phyloP scores from a whole-genome alignment of 2,329 filamentous ascomycete genomes.

The Aspergillus sp. region DNA sequence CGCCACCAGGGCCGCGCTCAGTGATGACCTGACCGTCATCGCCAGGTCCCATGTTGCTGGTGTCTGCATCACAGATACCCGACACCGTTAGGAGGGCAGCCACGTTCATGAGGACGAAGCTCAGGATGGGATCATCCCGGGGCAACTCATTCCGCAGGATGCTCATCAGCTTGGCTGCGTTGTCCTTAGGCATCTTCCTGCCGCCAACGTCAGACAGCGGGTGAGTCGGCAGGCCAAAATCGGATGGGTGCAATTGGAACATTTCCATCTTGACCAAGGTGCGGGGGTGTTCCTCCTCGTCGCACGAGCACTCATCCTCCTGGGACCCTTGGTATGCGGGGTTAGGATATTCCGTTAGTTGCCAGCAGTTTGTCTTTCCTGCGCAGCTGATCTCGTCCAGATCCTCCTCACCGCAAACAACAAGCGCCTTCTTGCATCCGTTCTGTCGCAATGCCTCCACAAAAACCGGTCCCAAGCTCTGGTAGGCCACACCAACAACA shows the following conservation, averaged over 20 bases:
- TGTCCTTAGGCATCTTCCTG: constrained; percentile 82
- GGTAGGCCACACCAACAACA: constrained; percentile 87
- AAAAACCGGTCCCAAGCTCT: constrained; percentile 84
- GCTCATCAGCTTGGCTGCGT: constrained; percentile 77
- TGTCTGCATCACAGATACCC: constrained; percentile 82
- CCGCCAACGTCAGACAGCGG: constrained; percentile 76
- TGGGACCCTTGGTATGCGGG: constrained; percentile 42
- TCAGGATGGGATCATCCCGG: constrained; percentile 78
- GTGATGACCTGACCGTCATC: constrained; percentile 79
- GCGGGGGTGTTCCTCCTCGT: constrained; percentile 43
- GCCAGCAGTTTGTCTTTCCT: constrained; percentile 86
- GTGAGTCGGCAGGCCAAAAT: constrained; percentile 81
- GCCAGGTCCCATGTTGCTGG: constrained; percentile 74
- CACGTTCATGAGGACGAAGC: constrained; percentile 94
- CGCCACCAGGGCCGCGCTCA: constrained; percentile 80
- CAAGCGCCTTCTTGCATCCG: constrained; percentile 78
- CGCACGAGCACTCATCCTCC: constrained; percentile 48
- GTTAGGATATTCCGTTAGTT: constrained; percentile 59
- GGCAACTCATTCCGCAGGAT: constrained; percentile 74
- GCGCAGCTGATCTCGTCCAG: constrained; percentile 95
- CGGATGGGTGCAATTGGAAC: constrained; percentile 76
- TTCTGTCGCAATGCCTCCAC: constrained; percentile 77
- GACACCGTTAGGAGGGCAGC: constrained; percentile 83
- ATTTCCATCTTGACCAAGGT: constrained; percentile 65
- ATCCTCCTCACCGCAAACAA: constrained; percentile 92